Evolutionary conservation across 1,284 basidiomycete genomes (phyloP), one percentile per base, ranked within the genome.

Genomic region (Cystobasidiaceae sp.): DNA sequence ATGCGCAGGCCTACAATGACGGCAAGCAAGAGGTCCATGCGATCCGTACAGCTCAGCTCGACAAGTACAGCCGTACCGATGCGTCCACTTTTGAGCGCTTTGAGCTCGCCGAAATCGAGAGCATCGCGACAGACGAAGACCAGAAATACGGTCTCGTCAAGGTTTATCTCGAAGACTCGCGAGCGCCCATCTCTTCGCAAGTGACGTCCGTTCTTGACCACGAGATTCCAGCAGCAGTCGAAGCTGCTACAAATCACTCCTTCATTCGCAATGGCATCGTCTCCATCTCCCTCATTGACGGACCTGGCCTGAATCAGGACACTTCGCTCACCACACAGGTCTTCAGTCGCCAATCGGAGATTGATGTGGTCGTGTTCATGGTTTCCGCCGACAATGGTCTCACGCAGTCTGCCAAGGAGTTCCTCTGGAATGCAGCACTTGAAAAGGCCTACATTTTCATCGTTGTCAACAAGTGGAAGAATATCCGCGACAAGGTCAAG

Each of bases 341-440:
- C 50, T 98, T 98, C 74, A 86, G 93, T 19, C 89, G 92, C 33
- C 94, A 98, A 77, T 90, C 96, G 76, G 93, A 97, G 79, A 98
- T 99, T 61, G 96, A 99, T 75, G 94, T 99, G 28, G 86, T 99
- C 63, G 93, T 99, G 60, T 99, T 98, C 77, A 93, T 97, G 70
- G 93, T 97, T 51, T 93, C 89, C 1, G 93, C 96, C 6, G 94
- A 97, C 79, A 98, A 98, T 78, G 94, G 98, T 81, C 97, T 99
- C 76, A 99, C 96, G 0, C 83, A 97, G 6, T 94, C 91, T 0
- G 90, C 92, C 8, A 90, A 89, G 75, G 93, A 98, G 78, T 98
- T 99, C 81, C 82, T 99, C 46, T 85, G 82, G 81, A 92, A 86
- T 72, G 93, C 96, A 1, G 89, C 88, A 78, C 89, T 93, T 74